Percentiles rank a stretch among this genome's conserved stretches.
These are phyloP conservation scores for Carpinus viminea DNA, from an alignment of 306 rosid species.

Conservation along the genomic window DNA sequence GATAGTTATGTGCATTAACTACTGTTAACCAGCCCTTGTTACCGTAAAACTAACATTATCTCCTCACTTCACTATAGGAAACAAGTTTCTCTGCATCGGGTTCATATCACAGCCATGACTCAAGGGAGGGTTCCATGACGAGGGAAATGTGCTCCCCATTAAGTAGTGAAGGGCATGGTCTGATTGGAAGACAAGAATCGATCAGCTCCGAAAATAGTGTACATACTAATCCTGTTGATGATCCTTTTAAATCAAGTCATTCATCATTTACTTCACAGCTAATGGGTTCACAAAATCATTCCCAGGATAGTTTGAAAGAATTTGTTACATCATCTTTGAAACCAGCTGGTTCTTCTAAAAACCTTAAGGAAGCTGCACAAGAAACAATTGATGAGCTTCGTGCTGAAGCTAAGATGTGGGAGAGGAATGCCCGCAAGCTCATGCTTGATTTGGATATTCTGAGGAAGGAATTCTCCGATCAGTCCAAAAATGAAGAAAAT, in stretches of 20 bases:
- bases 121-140: constrained; percentile 33
- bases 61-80: constrained; percentile 35
- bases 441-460: constrained; percentile 69
- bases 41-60: constrained; percentile 13
- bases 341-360: constrained; percentile 31
- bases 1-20: neutral
- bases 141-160: constrained; percentile 30
- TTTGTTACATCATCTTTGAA: constrained; percentile 33
- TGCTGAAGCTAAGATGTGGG: constrained; percentile 97
- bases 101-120: constrained; percentile 47
- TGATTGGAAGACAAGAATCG: constrained; percentile 43
- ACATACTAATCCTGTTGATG: constrained; percentile 11
- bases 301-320: constrained; percentile 27
- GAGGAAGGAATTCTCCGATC: constrained; percentile 65
- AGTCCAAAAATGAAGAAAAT: constrained; percentile 52
- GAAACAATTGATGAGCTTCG: constrained; percentile 63
- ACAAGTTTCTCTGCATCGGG: constrained; percentile 47
- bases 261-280: constrained; percentile 39
- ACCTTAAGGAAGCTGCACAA: constrained; percentile 50
- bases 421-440: constrained; percentile 80
- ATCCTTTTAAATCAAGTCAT: constrained; percentile 23
- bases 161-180: constrained; percentile 25
- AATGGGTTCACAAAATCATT: constrained; percentile 35
- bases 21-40: constrained; percentile 1
- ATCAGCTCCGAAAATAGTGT: constrained; percentile 32